Evolutionary conservation across 2,329 filamentous ascomycete species (phyloP), one percentile per base, ranked within the genome.

Genomic region (Aspergillus sp.): DNA sequence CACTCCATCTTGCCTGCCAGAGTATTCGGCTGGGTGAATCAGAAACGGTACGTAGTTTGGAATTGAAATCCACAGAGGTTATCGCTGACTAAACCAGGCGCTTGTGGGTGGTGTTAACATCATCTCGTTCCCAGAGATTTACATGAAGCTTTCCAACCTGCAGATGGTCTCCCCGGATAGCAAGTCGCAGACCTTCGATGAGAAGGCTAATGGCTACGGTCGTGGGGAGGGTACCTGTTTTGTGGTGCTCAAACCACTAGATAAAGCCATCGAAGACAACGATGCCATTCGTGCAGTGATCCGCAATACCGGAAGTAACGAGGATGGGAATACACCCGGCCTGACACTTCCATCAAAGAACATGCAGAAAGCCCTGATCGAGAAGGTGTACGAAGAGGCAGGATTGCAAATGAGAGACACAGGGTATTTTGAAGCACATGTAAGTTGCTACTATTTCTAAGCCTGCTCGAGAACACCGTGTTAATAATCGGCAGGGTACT

Each of bases 371-470:
- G 23, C n/a, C 1, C 32, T 68, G 50, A 64, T 64, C 17, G 54
- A 39, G 4, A 25, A 61, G 53, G 42, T 44, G 0, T 64, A 64
- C 23, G n/a, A 19, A 3, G 23, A 53, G 21, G 59, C 50, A 0
- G 38, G 48, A 2, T 27, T 64, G 1, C 13, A 48, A 17, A 30
- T 60, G 3, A 38, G 36, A 10, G 47, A 57, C 13, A 66, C 65
- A 1, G 32, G 61, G 2, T 60, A 62, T 47, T 27, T 67, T 8
- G 66, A 69, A 44, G 62, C 65, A 13, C 65, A 69, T 48, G 66
- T 41, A 10, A 10, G 63, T 49, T 27, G 25, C 25, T 27, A 27
- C 25, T 27, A 3, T 27, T 7, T 27, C 3, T 8, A 8, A 8
- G 7, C 25, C 25, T 44, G 47, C 30, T 44, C 54, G 54, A 23